phyloP scores from a whole-genome alignment of 441 rosid genomes.

The Viola pubescens region DNA sequence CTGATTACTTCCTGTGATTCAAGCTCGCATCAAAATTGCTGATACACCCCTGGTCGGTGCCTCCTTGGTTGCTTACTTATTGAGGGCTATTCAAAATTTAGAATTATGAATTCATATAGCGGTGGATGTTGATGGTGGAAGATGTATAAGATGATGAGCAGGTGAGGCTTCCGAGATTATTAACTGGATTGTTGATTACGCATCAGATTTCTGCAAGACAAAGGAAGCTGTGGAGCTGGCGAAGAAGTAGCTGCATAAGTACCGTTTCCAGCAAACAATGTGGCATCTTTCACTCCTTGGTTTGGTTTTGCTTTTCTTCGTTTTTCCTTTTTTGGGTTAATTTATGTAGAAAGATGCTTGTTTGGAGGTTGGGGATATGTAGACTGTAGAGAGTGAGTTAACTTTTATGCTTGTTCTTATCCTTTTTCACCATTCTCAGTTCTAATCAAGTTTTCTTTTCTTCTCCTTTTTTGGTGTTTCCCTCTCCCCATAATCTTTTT shows the following conservation, averaged over 20 bases:
- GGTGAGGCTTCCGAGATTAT: constrained; percentile 23
- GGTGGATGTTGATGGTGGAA: constrained; percentile 15
- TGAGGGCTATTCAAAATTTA: constrained; percentile 24
- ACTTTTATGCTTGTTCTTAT: constrained; percentile 19
- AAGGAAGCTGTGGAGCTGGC: constrained; percentile 24
- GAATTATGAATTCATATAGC: constrained; percentile 9
- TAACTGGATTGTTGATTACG: constrained; percentile 14
- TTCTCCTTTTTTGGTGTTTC: background rate
- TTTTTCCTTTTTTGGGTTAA: background rate
- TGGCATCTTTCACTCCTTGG: constrained; percentile 18
- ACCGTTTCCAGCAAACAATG: constrained; percentile 30
- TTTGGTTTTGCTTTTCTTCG: constrained; percentile 12
- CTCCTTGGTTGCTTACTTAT: constrained; percentile 15
- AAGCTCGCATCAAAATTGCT: constrained; percentile 15
- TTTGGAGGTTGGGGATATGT: constrained; percentile 19
- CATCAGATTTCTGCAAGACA: constrained; percentile 12
- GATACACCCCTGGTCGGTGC: constrained; percentile 19
- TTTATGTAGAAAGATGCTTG: constrained; percentile 26
- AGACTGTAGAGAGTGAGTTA: constrained; percentile 21
- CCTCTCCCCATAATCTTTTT: background rate
- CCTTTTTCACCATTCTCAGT: background rate
- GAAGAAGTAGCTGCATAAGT: constrained; percentile 18
- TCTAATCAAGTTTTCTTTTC: background rate
- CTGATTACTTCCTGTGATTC: constrained; percentile 80
- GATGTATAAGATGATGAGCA: constrained; percentile 20